Base-by-base conservation (phyloP, 2,329 filamentous ascomycete genomes). In the Lecanicillium sp. region DNA sequence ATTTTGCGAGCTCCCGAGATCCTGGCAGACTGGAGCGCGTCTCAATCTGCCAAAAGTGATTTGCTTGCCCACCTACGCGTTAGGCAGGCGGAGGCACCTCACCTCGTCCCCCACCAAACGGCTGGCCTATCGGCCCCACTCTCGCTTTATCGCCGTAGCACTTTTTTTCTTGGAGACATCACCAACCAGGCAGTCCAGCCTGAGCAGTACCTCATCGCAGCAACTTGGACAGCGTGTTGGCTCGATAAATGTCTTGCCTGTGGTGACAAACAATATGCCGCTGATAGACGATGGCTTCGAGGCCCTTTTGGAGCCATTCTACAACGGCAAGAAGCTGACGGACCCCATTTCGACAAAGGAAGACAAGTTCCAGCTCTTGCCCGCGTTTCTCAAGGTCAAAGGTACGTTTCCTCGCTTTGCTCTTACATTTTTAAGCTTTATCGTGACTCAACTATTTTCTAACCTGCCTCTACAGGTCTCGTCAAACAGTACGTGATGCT, bases 331-430 rank as follows among this genome's bases (percentile, higher is more conserved):
- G 62, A 77, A 75, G 58, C 65, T 80, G 42, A 80, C 75, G 1
- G 77, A 80, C 51, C 73, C 75, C 30, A 77, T 81, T 48, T 78
- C 71, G 19, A 78, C 71, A 39, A 73, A 71, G 50, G 73, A 84
- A 54, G 92, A 98, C 67, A 98, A 98, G 71, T 95, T 90, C 78
- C 95, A 96, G 59, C 71, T 98, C 30, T 67, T 98, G 19, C 94
- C 92, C 1, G 92, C 92, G n/a, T 98, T 98, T 60, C 68, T 98
- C 43, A 95, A 95, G 62, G 89, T 95, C 53, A 98, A 98, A 64
- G 89, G 76, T 73, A 49, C 50, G 64, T 52, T 43, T 42, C 27
- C 27, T 22, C 39, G 28, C 6, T 44, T 16, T 41, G 31, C 9
- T 13, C 18, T 13, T 3, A 9, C 14, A 32, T 27, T 28, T 14